Percentiles rank a stretch among this genome's conserved stretches.
Conservation (phyloP, 345 rosid genomes). For the Aurinia saxatilis region DNA sequence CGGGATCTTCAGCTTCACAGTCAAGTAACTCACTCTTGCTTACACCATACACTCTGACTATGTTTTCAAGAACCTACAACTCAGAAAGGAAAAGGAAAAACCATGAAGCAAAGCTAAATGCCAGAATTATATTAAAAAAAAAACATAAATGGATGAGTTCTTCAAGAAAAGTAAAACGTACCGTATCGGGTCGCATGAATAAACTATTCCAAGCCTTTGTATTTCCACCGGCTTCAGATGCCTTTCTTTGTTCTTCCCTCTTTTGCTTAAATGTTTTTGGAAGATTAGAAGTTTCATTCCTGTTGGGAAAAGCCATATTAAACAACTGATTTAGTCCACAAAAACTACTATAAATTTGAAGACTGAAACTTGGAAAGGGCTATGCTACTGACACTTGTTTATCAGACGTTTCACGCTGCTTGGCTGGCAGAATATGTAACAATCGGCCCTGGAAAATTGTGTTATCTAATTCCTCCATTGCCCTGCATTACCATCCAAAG, state of each 20-base stretch:
- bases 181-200: constrained; percentile 89
- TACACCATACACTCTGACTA: constrained; percentile 75
- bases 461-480: constrained; percentile 65
- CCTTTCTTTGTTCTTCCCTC: constrained; percentile 77
- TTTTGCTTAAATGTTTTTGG: constrained; percentile 67
- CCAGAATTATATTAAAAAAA: neutral
- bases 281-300: constrained; percentile 30
- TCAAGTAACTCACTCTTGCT: constrained; percentile 92
- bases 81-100: neutral
- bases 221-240: constrained; percentile 84
- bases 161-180: constrained; percentile 28
- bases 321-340: neutral
- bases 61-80: constrained; percentile 71
- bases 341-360: neutral
- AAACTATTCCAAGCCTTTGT: constrained; percentile 92
- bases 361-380: constrained; percentile 1
- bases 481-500: constrained; percentile 45
- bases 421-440: constrained; percentile 79
- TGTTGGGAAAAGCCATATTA: constrained; percentile 14
- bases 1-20: constrained; percentile 85
- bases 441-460: constrained; percentile 86
- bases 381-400: constrained; percentile 47
- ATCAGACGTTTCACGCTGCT: constrained; percentile 38
- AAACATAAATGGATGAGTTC: constrained; percentile 5
- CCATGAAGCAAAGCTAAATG: neutral